phyloP scores from a whole-genome alignment of 2,329 filamentous ascomycete species.

The Penicillium fuscoglaucum region DNA sequence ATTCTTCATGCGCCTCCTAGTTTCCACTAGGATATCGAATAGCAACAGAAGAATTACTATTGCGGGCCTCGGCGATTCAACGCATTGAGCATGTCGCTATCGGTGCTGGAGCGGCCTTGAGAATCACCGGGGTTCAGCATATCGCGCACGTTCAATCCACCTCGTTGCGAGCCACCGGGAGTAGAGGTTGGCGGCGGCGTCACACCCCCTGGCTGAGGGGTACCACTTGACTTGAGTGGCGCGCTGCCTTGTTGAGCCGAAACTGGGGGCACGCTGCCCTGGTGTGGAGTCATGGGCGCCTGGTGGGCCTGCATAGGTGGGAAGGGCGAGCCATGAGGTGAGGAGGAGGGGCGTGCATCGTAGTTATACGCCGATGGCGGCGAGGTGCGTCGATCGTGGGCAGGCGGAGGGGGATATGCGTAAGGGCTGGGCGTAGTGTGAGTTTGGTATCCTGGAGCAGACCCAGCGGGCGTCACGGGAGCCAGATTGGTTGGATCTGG shows the following conservation, averaged over 20 bases:
- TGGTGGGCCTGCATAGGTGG: slow-evolving; percentile 37
- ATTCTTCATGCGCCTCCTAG: background rate
- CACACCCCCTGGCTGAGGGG: slow-evolving; percentile 27
- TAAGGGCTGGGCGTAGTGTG: slow-evolving; percentile 42
- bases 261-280: slow-evolving; percentile 12
- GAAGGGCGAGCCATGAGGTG: slow-evolving; percentile 45
- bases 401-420: slow-evolving; percentile 33
- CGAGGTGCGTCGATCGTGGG: slow-evolving; percentile 46
- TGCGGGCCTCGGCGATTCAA: slow-evolving; percentile 44
- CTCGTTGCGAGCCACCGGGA: slow-evolving; percentile 37
- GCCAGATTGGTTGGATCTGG: slow-evolving; percentile 50
- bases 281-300: slow-evolving; percentile 27
- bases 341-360: slow-evolving; percentile 44
- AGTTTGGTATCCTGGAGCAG: slow-evolving; percentile 45
- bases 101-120: slow-evolving; percentile 46
- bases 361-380: slow-evolving; percentile 48
- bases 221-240: slow-evolving; percentile 3
- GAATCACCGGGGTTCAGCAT: slow-evolving; percentile 48
- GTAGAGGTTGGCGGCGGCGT: slow-evolving; percentile 44
- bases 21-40: background rate
- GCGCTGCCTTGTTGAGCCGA: background rate
- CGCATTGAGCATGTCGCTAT: slow-evolving; percentile 53
- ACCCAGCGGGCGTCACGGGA: slow-evolving; percentile 48
- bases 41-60: slow-evolving; percentile 23
- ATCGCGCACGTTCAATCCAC: slow-evolving; percentile 50